Percentiles rank a stretch among this genome's conserved stretches.
Evolutionary conservation across 345 rosid genomes (phyloP).

Genomic region (Salix dunnii): DNA sequence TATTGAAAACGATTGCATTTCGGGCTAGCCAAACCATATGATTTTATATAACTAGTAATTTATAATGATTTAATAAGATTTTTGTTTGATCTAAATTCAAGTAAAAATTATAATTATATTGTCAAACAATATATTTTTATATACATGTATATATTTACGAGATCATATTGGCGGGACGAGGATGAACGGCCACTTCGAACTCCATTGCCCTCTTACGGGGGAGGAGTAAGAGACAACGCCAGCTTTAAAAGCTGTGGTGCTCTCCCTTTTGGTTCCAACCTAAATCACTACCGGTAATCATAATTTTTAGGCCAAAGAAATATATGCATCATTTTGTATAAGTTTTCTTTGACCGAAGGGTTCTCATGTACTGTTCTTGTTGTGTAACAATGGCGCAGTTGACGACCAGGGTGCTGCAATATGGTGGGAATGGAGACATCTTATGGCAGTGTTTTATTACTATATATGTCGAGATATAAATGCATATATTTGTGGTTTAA

Average conservation of each 20-base stretch:
- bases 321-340: not conserved
- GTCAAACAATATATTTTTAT: no score
- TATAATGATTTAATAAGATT: no score
- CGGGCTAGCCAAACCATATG: no score
- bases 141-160: no score
- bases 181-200: conserved; percentile 59
- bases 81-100: no score
- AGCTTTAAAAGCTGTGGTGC: conserved; percentile 48
- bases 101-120: no score
- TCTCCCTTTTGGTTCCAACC: conserved; percentile 70
- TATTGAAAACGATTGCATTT: no score
- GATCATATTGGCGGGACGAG: conserved; percentile 46
- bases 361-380: not conserved
- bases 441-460: no score
- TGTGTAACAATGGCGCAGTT: conserved; percentile 60
- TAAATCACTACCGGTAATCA: conserved; percentile 70
- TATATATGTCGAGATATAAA: no score
- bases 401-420: conserved; percentile 56
- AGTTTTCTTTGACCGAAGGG: not conserved
- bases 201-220: conserved; percentile 68
- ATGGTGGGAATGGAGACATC: conserved; percentile 52
- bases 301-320: not conserved
- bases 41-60: no score
- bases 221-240: conserved; percentile 64
- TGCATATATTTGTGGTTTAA: not conserved